Percentiles rank a stretch among this genome's conserved stretches.
phyloP scores from a whole-genome alignment of 208 protist genomes.

The Crithidia brevicula region DNA sequence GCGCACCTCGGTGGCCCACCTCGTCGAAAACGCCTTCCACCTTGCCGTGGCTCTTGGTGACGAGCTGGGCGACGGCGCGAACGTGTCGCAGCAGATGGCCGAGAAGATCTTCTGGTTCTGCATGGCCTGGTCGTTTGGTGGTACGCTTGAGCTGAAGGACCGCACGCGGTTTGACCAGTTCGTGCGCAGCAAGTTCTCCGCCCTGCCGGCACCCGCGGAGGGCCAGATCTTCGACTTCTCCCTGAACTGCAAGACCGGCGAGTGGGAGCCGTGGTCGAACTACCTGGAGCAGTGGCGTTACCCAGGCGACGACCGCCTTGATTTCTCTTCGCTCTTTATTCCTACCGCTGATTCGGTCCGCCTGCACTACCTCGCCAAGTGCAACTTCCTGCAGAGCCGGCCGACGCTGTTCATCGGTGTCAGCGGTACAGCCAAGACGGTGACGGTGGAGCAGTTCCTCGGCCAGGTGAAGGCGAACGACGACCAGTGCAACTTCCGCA shows the following conservation, averaged over 20 bases:
- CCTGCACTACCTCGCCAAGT: slow-evolving; percentile 93
- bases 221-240: slow-evolving; percentile 95
- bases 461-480: slow-evolving; percentile 73
- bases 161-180: slow-evolving; percentile 93
- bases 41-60: slow-evolving; percentile 88
- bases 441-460: slow-evolving; percentile 94
- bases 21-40: slow-evolving; percentile 93
- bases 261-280: slow-evolving; percentile 89
- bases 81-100: slow-evolving; percentile 81
- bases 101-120: slow-evolving; percentile 96
- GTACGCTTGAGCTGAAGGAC: slow-evolving; percentile 94
- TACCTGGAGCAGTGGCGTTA: slow-evolving; percentile 94
- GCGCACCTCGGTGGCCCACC: slow-evolving; percentile 84
- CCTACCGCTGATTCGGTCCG: slow-evolving; percentile 97
- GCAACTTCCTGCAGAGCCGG: slow-evolving; percentile 85
- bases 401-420: slow-evolving; percentile 93
- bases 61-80: slow-evolving; percentile 78
- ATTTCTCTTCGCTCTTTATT: slow-evolving; percentile 97
- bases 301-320: slow-evolving; percentile 88
- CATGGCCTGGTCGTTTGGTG: slow-evolving; percentile 95
- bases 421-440: slow-evolving; percentile 96
- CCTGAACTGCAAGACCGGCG: slow-evolving; percentile 91
- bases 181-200: slow-evolving; percentile 81
- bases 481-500: slow-evolving; percentile 90
- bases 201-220: slow-evolving; percentile 66